phyloP scores from a whole-genome alignment of 805 yeast genomes.

The Dipodascopsis uninucleata region DNA sequence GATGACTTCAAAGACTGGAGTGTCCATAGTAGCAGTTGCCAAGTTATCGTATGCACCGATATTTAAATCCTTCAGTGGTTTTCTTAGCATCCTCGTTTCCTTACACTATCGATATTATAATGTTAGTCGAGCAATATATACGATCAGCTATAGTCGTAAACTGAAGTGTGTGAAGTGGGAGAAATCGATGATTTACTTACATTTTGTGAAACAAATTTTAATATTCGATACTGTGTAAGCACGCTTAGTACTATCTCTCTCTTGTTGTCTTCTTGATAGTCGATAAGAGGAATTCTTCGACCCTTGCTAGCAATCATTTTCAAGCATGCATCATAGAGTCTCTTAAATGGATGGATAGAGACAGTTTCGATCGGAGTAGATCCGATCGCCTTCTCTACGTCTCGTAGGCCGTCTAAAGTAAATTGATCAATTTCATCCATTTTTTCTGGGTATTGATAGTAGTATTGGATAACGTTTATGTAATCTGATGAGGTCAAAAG shows the following conservation, averaged over 20 bases:
- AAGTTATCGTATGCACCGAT: slow-evolving; percentile 57
- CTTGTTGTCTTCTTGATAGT: slow-evolving; percentile 85
- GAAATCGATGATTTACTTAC: slow-evolving; percentile 10
- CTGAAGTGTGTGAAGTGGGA: no score
- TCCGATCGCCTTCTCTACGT: slow-evolving; percentile 82
- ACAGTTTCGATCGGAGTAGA: slow-evolving; percentile 81
- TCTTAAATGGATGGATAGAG: slow-evolving; percentile 84
- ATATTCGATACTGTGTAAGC: slow-evolving; percentile 89
- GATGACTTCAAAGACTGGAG: slow-evolving; percentile 92
- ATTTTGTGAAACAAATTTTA: slow-evolving; percentile 91
- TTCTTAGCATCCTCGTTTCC: slow-evolving; percentile 78
- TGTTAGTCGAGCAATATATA: slow-evolving; percentile 64
- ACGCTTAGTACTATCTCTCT: slow-evolving; percentile 94
- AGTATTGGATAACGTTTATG: slow-evolving; percentile 91
- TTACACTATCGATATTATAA: slow-evolving; percentile 51
- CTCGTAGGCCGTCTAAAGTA: slow-evolving; percentile 72
- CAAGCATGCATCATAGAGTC: slow-evolving; percentile 87
- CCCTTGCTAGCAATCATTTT: slow-evolving; percentile 86
- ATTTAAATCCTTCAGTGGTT: slow-evolving; percentile 67
- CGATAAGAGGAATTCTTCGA: slow-evolving; percentile 89
- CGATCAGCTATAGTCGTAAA: slow-evolving; percentile 60
- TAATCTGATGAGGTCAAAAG: slow-evolving; percentile 87
- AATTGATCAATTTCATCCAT: slow-evolving; percentile 82
- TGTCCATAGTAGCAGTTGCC: slow-evolving; percentile 80
- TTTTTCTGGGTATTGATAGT: slow-evolving; percentile 79